Conservation (phyloP, 2,329 filamentous ascomycete genomes). For the Colletotrichum echinochloae region DNA sequence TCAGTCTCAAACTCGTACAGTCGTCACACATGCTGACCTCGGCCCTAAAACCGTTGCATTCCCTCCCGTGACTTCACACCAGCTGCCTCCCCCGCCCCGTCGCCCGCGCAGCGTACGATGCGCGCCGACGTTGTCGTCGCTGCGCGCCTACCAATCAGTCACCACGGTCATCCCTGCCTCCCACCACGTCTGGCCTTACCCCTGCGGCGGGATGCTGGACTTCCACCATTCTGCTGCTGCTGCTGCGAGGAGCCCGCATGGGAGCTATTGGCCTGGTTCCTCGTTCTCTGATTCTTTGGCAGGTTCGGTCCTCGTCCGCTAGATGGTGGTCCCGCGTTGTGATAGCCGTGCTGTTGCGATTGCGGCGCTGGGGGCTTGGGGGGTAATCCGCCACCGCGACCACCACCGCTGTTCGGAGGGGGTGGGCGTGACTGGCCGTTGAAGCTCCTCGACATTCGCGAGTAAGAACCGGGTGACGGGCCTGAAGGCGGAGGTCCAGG, state of each 20-base stretch:
- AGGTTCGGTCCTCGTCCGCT: constrained; percentile 31
- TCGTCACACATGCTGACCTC: constrained; percentile 27
- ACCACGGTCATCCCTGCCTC: constrained; percentile 30
- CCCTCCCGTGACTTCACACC: constrained; percentile 16
- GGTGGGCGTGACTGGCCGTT: constrained; percentile 32
- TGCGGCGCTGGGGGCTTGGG: constrained; percentile 38
- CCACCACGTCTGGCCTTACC: constrained; percentile 39
- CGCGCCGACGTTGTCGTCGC: constrained; percentile 7
- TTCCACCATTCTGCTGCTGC: constrained; percentile 26
- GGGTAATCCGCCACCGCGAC: constrained; percentile 23
- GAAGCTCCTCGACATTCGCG: constrained; percentile 35
- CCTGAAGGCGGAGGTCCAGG: constrained; percentile 52
- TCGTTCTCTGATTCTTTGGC: constrained; percentile 32
- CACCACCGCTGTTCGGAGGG: constrained; percentile 16
- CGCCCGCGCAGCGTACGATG: constrained; percentile 3
- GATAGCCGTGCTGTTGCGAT: constrained; percentile 32
- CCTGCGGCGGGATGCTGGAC: constrained; percentile 26
- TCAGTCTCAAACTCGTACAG: constrained; percentile 27
- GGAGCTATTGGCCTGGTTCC: constrained; percentile 29
- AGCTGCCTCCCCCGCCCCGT: neutral
- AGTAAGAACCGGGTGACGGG: constrained; percentile 44
- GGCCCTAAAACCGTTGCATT: constrained; percentile 10
- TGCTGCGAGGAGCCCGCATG: constrained; percentile 23
- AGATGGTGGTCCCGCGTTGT: constrained; percentile 33
- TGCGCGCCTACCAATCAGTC: constrained; percentile 30